Evolutionary conservation across 164 flowering plant species (phyloP).

Genomic region (Kingdonia uniflora): DNA sequence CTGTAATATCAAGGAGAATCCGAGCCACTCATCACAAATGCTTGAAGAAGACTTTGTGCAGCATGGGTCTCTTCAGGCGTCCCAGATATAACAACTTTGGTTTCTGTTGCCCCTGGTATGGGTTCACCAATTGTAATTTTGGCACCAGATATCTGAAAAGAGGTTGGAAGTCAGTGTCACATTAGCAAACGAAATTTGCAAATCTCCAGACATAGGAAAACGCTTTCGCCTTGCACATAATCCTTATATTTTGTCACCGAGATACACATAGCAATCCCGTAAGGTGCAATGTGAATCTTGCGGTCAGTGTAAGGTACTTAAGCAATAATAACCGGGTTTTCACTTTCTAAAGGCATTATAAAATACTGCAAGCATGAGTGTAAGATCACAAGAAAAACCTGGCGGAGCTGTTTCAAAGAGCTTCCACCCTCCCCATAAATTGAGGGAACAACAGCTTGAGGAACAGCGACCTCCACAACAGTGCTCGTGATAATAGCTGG

Average conservation of each 20-base stretch:
- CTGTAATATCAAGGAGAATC: constrained; percentile 33
- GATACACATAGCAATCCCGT: no score
- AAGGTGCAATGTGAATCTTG: no score
- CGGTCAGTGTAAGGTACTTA: no score
- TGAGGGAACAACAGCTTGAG: constrained; percentile 63
- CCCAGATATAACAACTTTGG: constrained; percentile 75
- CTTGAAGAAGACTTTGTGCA: constrained; percentile 97
- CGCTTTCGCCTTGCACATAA: no score
- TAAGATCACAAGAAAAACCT: constrained; percentile 29
- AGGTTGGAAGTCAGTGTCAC: background rate
- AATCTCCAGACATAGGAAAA: no score
- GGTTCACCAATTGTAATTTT: constrained; percentile 69
- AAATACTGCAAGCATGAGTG: background rate
- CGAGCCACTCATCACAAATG: constrained; percentile 75
- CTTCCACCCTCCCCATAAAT: constrained; percentile 87
- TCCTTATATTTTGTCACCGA: no score
- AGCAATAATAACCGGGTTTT: no score
- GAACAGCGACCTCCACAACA: constrained; percentile 88
- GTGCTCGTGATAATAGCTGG: constrained; percentile 76
- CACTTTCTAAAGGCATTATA: background rate
- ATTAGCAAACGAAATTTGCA: background rate
- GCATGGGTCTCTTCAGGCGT: constrained; percentile 96
- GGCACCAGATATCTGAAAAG: constrained; percentile 87
- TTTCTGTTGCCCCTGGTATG: constrained; percentile 72
- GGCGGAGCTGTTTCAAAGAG: constrained; percentile 64